These are phyloP conservation scores for Torrubiella hemipterigena DNA, from an alignment of 2,329 filamentous ascomycete genomes.

Conservation along the genomic window DNA sequence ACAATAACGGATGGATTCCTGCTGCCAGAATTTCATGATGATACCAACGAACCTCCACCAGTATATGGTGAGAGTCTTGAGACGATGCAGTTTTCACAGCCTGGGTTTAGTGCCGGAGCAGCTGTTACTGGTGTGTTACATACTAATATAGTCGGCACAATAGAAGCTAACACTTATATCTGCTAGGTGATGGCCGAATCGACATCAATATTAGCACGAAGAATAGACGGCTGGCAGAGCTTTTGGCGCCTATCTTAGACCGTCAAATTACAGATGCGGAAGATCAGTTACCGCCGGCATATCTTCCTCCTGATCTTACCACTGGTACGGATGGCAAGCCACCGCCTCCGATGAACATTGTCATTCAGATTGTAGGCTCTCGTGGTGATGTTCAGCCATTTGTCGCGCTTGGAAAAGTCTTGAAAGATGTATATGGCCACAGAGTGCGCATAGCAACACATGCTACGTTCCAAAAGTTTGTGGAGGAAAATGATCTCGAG, in stretches of 20 bases:
- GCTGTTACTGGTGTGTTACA: slow-evolving; percentile 36
- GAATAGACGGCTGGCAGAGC: slow-evolving; percentile 49
- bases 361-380: slow-evolving; percentile 65
- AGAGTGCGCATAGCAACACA: slow-evolving; percentile 66
- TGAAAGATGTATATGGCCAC: slow-evolving; percentile 56
- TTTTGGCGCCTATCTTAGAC: slow-evolving; percentile 53
- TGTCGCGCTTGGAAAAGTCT: slow-evolving; percentile 52
- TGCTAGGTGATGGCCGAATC: slow-evolving; percentile 65
- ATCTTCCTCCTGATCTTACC: slow-evolving; percentile 62
- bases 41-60: slow-evolving; percentile 35
- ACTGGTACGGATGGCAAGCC: slow-evolving; percentile 46
- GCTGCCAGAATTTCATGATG: slow-evolving; percentile 26
- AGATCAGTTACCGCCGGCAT: slow-evolving; percentile 47
- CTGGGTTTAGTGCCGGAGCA: slow-evolving; percentile 51
- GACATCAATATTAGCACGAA: slow-evolving; percentile 71
- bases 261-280: slow-evolving; percentile 38
- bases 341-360: slow-evolving; percentile 52
- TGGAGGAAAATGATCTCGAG: slow-evolving; percentile 59
- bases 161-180: background rate
- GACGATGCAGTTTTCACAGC: slow-evolving; percentile 46
- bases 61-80: slow-evolving; percentile 47
- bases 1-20: slow-evolving; percentile 26
- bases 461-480: slow-evolving; percentile 53
- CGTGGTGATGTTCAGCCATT: slow-evolving; percentile 69
- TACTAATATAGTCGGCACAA: background rate